A percentile compares a stretch with the other conserved stretches of the same genome.
These are phyloP conservation scores for Pouteria campechiana DNA, from an alignment of 179 eudicot genomes.

Conservation along the genomic window DNA sequence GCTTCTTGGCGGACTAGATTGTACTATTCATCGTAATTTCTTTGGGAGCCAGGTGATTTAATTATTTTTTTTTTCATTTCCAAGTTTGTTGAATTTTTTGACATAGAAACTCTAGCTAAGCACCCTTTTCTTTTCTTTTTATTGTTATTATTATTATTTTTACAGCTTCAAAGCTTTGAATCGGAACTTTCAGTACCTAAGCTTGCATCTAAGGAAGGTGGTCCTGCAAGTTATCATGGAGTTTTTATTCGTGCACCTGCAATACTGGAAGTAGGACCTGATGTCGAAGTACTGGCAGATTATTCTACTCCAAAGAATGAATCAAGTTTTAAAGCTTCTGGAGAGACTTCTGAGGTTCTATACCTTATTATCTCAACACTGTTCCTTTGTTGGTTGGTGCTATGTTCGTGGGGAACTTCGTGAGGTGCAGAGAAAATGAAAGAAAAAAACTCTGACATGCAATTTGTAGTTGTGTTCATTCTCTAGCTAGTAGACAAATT, in stretches of 20 bases:
- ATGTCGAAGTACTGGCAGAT: constrained; percentile 79
- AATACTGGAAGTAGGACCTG: constrained; percentile 80
- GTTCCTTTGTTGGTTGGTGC: too few species aligned
- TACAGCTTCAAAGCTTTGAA: constrained; percentile 90
- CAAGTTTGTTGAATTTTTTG: neutral
- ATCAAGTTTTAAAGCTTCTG: constrained; percentile 9
- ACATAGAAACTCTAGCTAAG: too few species aligned
- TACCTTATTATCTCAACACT: too few species aligned
- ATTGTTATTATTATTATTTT: too few species aligned
- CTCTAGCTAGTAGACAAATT: too few species aligned
- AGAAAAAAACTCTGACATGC: too few species aligned
- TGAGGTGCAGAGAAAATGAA: too few species aligned
- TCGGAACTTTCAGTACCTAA: constrained; percentile 63
- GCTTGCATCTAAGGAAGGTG: constrained; percentile 74
- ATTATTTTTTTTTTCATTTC: neutral
- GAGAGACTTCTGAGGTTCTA: too few species aligned
- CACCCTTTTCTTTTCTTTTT: too few species aligned
- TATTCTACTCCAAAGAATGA: constrained; percentile 34
- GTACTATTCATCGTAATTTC: constrained; percentile 85
- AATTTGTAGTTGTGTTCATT: too few species aligned
- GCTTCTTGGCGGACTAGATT: constrained; percentile 84
- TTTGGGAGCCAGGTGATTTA: constrained; percentile 91
- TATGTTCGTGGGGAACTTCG: too few species aligned
- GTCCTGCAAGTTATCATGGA: constrained; percentile 64
- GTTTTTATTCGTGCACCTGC: constrained; percentile 96